Evolutionary conservation across 2,329 filamentous ascomycete species (phyloP).

Genomic region (Calcarisporium arbuscula): DNA sequence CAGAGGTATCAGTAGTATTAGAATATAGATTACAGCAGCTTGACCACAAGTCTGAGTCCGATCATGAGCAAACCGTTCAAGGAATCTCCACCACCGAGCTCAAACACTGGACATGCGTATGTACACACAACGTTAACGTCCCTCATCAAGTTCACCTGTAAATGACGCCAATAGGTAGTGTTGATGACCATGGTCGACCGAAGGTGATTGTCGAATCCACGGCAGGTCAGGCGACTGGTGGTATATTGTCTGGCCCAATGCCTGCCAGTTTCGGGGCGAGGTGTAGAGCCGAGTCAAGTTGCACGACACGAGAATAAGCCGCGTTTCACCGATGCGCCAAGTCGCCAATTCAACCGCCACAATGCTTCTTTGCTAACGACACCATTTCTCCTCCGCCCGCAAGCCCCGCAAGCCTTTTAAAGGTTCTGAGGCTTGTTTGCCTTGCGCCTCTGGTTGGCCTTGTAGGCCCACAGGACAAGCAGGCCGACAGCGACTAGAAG

Average conservation of each 20-base stretch:
- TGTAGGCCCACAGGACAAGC: conserved; percentile 23
- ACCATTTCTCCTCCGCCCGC: too few species aligned
- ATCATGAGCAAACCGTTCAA: conserved; percentile 11
- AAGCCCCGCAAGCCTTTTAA: too few species aligned
- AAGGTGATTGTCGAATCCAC: too few species aligned
- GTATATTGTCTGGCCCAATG: too few species aligned
- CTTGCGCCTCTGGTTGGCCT: conserved; percentile 24
- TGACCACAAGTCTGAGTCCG: conserved; percentile 9
- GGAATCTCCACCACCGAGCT: conserved; percentile 5
- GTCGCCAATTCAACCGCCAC: too few species aligned
- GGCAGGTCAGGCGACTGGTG: too few species aligned
- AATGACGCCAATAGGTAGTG: background rate
- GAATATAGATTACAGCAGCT: conserved; percentile 19
- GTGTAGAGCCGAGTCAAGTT: too few species aligned
- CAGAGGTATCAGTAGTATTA: conserved; percentile 17
- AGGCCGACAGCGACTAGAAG: conserved; percentile 26
- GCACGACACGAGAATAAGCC: too few species aligned
- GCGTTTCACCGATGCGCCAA: too few species aligned
- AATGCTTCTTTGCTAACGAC: too few species aligned
- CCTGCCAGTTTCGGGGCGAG: too few species aligned
- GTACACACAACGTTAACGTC: conserved; percentile 6
- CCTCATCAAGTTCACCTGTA: background rate
- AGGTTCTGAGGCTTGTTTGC: conserved; percentile 23
- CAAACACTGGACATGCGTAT: conserved; percentile 1
- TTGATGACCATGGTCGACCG: conserved; percentile 7